Conservation (phyloP, 1,284 basidiomycete genomes). For the Mycena sp. region DNA sequence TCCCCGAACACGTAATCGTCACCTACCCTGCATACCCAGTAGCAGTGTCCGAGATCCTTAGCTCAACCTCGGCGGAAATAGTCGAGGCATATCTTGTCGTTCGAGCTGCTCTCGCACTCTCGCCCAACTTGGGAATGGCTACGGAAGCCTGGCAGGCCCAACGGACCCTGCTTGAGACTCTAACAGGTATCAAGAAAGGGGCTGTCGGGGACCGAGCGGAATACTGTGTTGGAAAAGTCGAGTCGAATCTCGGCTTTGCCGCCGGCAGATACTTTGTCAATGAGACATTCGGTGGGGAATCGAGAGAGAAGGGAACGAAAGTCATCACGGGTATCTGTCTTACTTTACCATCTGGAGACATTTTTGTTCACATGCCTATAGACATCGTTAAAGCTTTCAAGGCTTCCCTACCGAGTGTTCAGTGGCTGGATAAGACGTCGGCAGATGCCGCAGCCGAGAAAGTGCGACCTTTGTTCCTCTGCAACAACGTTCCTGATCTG, state of each 20-base stretch:
- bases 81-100: conserved; percentile 89
- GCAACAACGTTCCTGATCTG: neutral
- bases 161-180: conserved; percentile 72
- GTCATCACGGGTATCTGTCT: conserved; percentile 76
- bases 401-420: conserved; percentile 75
- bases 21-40: conserved; percentile 85
- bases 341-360: neutral
- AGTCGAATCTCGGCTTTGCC: conserved; percentile 76
- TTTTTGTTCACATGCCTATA: conserved; percentile 36
- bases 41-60: conserved; percentile 77
- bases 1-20: conserved; percentile 83
- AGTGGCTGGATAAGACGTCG: conserved; percentile 94
- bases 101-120: conserved; percentile 72
- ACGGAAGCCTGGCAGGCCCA: conserved; percentile 83
- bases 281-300: conserved; percentile 85
- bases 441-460: conserved; percentile 88
- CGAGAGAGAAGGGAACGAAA: conserved; percentile 82
- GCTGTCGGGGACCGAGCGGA: conserved; percentile 86
- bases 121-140: conserved; percentile 74
- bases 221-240: conserved; percentile 74
- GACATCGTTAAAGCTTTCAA: conserved; percentile 91
- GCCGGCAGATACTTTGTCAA: conserved; percentile 87
- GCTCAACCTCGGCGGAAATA: conserved; percentile 74
- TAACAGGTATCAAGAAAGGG: conserved; percentile 90
- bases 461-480: conserved; percentile 47